Conservation (phyloP, 805 yeast species). For the Monosporozyma solicola region DNA sequence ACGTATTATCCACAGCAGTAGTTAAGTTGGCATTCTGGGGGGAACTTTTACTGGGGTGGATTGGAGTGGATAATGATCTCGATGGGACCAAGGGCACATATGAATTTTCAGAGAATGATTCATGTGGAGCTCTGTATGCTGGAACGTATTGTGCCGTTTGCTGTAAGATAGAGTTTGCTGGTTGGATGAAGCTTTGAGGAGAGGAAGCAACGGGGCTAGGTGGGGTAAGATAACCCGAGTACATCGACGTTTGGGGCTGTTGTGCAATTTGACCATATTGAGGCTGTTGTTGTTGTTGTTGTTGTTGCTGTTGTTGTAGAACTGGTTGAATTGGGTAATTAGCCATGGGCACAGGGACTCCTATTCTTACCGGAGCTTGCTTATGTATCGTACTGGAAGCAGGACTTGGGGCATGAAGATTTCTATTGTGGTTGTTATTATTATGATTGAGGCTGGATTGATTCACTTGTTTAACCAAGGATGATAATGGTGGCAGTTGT, state of each 20-base stretch:
- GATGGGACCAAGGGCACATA: not conserved
- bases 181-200: not conserved
- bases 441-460: not conserved
- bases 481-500: slow-evolving; percentile 3
- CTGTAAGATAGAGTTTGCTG: not conserved
- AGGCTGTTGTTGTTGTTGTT: not conserved
- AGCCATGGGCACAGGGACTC: not conserved
- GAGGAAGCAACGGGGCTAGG: not conserved
- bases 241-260: not conserved
- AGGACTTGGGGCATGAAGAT: not conserved
- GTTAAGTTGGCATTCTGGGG: not conserved
- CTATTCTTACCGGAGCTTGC: not conserved
- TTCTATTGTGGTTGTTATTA: not conserved
- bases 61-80: not conserved
- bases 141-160: not conserved
- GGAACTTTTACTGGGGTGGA: not conserved
- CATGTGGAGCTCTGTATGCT: not conserved
- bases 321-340: not conserved
- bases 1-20: not conserved
- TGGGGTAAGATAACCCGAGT: not conserved
- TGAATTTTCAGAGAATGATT: not conserved
- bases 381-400: not conserved
- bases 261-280: not conserved
- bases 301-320: not conserved
- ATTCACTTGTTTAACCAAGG: not conserved